phyloP scores from a whole-genome alignment of 805 yeast genomes.

The Candida montana region DNA sequence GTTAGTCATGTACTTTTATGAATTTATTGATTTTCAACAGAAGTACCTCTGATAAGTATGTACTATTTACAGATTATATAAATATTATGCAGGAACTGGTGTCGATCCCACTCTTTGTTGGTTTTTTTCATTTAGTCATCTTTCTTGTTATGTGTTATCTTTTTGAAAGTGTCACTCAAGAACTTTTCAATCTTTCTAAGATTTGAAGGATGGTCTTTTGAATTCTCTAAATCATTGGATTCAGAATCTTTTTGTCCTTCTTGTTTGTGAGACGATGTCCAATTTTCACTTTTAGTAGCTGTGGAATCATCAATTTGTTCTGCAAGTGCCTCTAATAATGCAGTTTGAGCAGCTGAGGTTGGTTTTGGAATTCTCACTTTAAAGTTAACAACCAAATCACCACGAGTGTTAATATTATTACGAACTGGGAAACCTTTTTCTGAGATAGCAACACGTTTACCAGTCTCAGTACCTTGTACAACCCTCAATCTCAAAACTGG shows the following conservation, averaged over 20 bases:
- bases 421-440: constrained; percentile 81
- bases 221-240: background rate
- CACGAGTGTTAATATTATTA: constrained; percentile 52
- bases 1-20: too few relatives aligned
- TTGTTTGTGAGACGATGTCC: constrained; percentile 10
- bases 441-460: constrained; percentile 68
- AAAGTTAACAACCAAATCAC: constrained; percentile 73
- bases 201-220: constrained; percentile 36
- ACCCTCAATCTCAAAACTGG: constrained; percentile 69
- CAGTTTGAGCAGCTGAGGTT: constrained; percentile 76
- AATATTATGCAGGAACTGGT: too few relatives aligned
- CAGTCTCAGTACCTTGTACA: constrained; percentile 79
- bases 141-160: constrained; percentile 18
- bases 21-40: too few relatives aligned
- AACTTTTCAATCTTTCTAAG: constrained; percentile 48
- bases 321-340: constrained; percentile 89
- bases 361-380: constrained; percentile 72
- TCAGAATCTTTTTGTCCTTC: background rate
- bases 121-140: background rate
- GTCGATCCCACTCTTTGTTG: too few relatives aligned
- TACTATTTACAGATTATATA: background rate
- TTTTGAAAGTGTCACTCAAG: constrained; percentile 47
- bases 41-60: background rate
- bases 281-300: constrained; percentile 55
- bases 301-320: constrained; percentile 76